Conservation (phyloP, 306 rosid species). For the Fragaria vesca region DNA sequence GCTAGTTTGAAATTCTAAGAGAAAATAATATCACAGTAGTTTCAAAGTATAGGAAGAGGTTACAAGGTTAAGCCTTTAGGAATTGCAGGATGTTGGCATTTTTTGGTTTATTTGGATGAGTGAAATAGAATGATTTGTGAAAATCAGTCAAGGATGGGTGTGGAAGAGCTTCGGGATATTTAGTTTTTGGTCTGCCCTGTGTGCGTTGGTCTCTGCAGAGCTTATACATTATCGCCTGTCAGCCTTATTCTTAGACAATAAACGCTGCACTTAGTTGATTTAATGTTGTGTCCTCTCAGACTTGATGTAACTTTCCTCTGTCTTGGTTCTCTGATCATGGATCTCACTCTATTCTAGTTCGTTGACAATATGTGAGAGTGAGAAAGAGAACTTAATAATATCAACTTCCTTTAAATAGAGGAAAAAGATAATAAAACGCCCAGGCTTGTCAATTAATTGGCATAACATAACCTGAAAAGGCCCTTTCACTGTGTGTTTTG, state of each 20-base stretch:
- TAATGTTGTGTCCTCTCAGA: neutral
- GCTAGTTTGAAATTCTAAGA: neutral
- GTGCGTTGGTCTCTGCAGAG: neutral
- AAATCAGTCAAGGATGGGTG: neutral
- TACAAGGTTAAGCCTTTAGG: neutral
- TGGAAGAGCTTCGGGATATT: neutral
- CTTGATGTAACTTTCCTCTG: neutral
- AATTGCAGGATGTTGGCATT: neutral
- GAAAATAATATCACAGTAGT: neutral
- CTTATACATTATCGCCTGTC: neutral
- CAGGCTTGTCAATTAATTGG: neutral
- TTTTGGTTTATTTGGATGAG: neutral
- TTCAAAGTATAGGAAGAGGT: neutral
- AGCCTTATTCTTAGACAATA: neutral
- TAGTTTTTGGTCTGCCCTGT: neutral
- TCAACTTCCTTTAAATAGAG: neutral
- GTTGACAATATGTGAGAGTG: neutral
- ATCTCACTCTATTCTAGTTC: neutral
- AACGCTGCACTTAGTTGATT: neutral
- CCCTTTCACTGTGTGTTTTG: neutral
- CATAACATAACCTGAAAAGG: neutral
- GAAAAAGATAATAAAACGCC: neutral
- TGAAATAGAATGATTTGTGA: neutral
- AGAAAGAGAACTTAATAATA: neutral
- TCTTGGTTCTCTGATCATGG: neutral